Evolutionary conservation across 495 filamentous ascomycete genomes (phyloP), one percentile per base, ranked within the genome.

Genomic region (Penicillium egyptiacum): DNA sequence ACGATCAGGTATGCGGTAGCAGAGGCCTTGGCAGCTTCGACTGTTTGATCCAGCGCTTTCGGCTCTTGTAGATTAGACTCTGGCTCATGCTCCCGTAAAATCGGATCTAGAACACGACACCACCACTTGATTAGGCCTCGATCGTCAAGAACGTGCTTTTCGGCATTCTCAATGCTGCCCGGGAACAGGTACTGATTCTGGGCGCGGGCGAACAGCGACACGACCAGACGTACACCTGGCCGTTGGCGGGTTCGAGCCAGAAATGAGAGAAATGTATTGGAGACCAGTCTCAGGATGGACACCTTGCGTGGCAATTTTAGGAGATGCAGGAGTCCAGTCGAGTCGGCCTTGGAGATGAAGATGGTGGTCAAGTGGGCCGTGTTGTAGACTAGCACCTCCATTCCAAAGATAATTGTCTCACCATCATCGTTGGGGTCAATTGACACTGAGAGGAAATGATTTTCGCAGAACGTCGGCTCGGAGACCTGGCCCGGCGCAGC

Each of bases 291-390:
- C 28, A 96, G 77, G 0, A 90, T 84, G 1, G 91, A 96, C 1
- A 86, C 81, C 5, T 82, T 82, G 17, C 81, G 81, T 44, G 79
- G 75, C 1, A 87, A 67, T 28, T 81, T 72, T 37, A 91, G 79
- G 0, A 87, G 75, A 65, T 88, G 79, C 25, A 96, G 73, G 62
- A 89, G 93, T 45, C 94, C 94, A 2, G 92, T 96, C 16, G 93
- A 96, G 72, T 99, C 94, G 47, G 94, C 94, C 74, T 99, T 99
- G 54, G 91, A 92, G 37, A 99, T 86, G 72, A 98, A 99, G 33
- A 98, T 81, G 35, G 87, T 96, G 5, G 88, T 95, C 31, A 89
- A 81, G 71, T 84, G 82, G 58, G 83, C 83, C 31, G 89, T 95
- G 20, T 88, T 81, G 68, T 88, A 88, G 56, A 88, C 74, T 49